These are phyloP conservation scores for Neonectria neomacrospora DNA, from an alignment of 2,329 filamentous ascomycete species.

Conservation along the genomic window DNA sequence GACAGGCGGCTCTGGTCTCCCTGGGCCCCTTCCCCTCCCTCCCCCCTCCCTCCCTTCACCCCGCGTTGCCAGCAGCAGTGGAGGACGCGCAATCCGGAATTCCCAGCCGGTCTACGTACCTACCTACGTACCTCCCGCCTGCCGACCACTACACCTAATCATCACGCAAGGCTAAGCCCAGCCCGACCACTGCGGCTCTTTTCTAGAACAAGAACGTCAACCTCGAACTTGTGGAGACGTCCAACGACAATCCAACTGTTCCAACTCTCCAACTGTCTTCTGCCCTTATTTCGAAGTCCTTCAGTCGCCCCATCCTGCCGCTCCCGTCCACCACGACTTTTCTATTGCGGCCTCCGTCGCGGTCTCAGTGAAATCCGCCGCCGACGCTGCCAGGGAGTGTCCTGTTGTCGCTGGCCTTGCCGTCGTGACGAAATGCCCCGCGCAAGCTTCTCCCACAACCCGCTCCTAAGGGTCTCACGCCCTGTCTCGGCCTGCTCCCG, in stretches of 20 bases:
- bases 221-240: conserved; percentile 42
- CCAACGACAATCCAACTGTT: conserved; percentile 39
- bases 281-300: conserved; percentile 26
- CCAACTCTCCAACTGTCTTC: conserved; percentile 25
- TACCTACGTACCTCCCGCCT: too few relatives aligned
- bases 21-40: conserved; percentile 4
- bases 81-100: conserved; percentile 10
- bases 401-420: conserved; percentile 7
- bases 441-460: conserved; percentile 63
- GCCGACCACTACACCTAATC: background rate
- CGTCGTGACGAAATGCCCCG: conserved; percentile 53
- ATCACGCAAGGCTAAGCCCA: conserved; percentile 22
- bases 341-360: conserved; percentile 1
- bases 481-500: conserved; percentile 84
- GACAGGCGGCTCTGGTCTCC: conserved; percentile 7
- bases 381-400: conserved; percentile 5
- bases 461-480: conserved; percentile 77
- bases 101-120: conserved; percentile 1
- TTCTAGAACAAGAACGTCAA: conserved; percentile 32
- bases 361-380: background rate
- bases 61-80: conserved; percentile 16
- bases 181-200: conserved; percentile 27
- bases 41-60: conserved; percentile 11
- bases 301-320: conserved; percentile 21
- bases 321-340: conserved; percentile 1